Base-by-base conservation (phyloP, 2,329 filamentous ascomycete genomes). In the Aspergillus viridinutans region DNA sequence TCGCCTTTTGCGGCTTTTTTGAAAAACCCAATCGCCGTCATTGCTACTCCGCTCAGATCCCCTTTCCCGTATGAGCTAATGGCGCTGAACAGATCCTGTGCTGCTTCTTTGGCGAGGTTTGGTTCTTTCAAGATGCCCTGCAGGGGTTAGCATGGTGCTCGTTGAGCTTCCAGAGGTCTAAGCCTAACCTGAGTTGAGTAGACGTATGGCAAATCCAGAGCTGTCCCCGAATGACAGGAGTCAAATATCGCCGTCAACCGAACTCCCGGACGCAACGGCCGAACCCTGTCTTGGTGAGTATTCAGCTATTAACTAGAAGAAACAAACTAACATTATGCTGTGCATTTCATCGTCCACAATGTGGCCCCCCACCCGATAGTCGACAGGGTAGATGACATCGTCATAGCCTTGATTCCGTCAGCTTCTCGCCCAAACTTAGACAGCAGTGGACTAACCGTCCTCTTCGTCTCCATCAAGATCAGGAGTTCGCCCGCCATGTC, bases 1-100 rank as follows among this genome's bases (percentile, higher is more conserved):
- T 92, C 86, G 59, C 92, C 92, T 48, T 78, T 84, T 10, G 90
- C 89, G 10, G 91, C 92, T 69, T 92, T 90, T 80, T 97, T 97
- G 76, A 95, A 88, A 66, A 97, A 84, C 45, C 86, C 85, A 69
- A 93, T 86, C n/a, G 94, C 84, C 29, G 88, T 89, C 60, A 83
- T 86, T 3, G 91, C 88, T 69, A 96, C 90, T 58, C 90, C 87
- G 53, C 85, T 85, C 55, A 97, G 76, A 72, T 97, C 92, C 62
- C 93, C 92, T 61, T 86, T 83, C 52, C 89, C 87, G 75, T 96
- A 96, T 8, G 88, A 86, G 29, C 81, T 84, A 47, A 96, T 83
- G 64, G 90, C 78, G 53, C 82, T 82, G 60, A 88, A 77, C 23
- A 88, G 71, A 53, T 85, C 85, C 69, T 84, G 82, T 3, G 84